Conservation (phyloP, 2,329 filamentous ascomycete species). For the Biscogniauxia mediterranea region DNA sequence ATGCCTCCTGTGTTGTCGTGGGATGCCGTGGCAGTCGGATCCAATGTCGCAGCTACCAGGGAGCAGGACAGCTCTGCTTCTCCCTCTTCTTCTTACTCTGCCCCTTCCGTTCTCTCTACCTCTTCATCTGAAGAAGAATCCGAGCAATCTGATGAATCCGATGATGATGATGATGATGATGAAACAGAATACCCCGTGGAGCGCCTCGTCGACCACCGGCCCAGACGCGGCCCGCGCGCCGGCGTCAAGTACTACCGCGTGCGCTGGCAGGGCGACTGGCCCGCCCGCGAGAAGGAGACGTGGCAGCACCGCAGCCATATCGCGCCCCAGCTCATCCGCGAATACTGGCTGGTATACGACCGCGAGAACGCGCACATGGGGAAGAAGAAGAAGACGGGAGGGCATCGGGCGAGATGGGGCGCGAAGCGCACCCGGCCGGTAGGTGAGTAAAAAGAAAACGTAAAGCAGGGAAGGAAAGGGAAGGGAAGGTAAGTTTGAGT, state of each 20-base stretch:
- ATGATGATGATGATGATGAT: neutral
- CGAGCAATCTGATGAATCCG: neutral
- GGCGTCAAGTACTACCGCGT: constrained; percentile 6
- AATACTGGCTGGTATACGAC: constrained; percentile 6
- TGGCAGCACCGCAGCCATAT: constrained; percentile 5
- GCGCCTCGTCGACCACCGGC: constrained; percentile 9
- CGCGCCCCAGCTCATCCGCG: neutral
- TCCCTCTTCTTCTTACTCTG: too few relatives aligned
- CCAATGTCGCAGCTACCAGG: neutral
- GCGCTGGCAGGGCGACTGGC: constrained; percentile 12
- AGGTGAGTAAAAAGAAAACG: too few relatives aligned
- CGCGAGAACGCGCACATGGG: too few relatives aligned
- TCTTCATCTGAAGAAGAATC: neutral
- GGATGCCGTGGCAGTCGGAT: neutral
- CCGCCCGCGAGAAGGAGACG: constrained; percentile 5
- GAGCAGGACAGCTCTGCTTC: too few relatives aligned
- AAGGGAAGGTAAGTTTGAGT: too few relatives aligned
- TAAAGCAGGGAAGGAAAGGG: too few relatives aligned
- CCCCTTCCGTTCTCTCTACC: too few relatives aligned
- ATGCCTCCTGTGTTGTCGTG: neutral
- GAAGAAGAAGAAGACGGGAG: too few relatives aligned
- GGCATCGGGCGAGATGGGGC: too few relatives aligned
- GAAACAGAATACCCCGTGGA: constrained; percentile 8
- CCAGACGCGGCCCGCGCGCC: neutral
- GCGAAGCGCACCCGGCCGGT: too few relatives aligned